phyloP scores from a whole-genome alignment of 2,329 filamentous ascomycete species.

The Xylaria sp. region DNA sequence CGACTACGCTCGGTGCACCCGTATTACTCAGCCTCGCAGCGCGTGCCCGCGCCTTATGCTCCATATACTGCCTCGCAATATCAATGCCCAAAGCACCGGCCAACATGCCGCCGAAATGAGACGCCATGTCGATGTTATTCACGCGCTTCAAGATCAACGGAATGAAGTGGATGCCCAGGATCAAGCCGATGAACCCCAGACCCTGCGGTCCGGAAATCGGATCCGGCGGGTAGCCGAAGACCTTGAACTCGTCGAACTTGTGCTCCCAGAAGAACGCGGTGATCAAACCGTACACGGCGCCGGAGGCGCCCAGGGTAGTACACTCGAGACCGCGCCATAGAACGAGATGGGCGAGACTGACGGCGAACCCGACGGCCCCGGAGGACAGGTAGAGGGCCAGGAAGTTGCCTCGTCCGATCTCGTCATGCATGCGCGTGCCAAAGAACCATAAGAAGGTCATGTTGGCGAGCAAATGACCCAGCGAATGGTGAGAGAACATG shows the following conservation, averaged over 20 bases:
- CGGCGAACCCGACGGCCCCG: slow-evolving; percentile 68
- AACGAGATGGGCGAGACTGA: slow-evolving; percentile 65
- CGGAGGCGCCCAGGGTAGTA: slow-evolving; percentile 74
- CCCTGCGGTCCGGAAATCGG: slow-evolving; percentile 64
- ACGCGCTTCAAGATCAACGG: slow-evolving; percentile 54
- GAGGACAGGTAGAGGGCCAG: slow-evolving; percentile 72
- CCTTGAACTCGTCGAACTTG: slow-evolving; percentile 65
- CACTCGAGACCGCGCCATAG: slow-evolving; percentile 58
- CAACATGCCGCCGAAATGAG: slow-evolving; percentile 64
- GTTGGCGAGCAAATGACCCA: slow-evolving; percentile 72
- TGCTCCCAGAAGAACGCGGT: slow-evolving; percentile 72
- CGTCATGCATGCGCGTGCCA: slow-evolving; percentile 74
- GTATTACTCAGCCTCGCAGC: slow-evolving; percentile 45
- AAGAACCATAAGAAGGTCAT: slow-evolving; percentile 74
- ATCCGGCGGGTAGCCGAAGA: slow-evolving; percentile 68
- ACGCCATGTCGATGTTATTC: slow-evolving; percentile 61
- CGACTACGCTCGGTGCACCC: slow-evolving; percentile 38
- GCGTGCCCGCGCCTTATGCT: slow-evolving; percentile 41
- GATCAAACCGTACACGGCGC: slow-evolving; percentile 69
- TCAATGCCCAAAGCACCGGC: slow-evolving; percentile 58
- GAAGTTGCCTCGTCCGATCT: slow-evolving; percentile 75
- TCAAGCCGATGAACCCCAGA: slow-evolving; percentile 63
- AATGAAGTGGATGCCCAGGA: slow-evolving; percentile 62
- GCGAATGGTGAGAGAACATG: slow-evolving; percentile 74
- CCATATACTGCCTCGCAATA: slow-evolving; percentile 50